Conservation (phyloP, 2,329 filamentous ascomycete genomes). For the Colletotrichum coccodes region DNA sequence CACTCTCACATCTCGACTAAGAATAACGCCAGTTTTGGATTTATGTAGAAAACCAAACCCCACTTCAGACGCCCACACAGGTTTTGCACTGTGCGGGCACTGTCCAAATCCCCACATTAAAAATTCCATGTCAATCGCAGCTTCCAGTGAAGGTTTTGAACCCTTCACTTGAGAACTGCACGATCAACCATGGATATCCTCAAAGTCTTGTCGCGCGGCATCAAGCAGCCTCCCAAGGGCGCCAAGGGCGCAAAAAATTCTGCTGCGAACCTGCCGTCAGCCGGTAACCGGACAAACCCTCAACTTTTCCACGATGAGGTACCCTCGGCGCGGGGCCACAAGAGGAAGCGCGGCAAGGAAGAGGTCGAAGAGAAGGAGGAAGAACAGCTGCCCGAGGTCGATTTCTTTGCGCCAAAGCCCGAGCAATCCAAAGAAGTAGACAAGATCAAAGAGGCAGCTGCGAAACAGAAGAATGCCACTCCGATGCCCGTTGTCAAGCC, state of each 20-base stretch:
- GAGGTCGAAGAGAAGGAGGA: constrained; percentile 43
- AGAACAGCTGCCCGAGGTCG: constrained; percentile 56
- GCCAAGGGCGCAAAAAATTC: constrained; percentile 42
- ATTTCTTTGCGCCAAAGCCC: constrained; percentile 68
- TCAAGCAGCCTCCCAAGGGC: constrained; percentile 62
- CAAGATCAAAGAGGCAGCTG: constrained; percentile 35
- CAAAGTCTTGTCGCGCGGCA: constrained; percentile 77
- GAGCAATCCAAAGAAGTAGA: constrained; percentile 34
- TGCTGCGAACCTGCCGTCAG: constrained; percentile 67
- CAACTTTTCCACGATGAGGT: constrained; percentile 74
- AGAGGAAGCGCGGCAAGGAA: constrained; percentile 62
- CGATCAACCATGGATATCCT: constrained; percentile 73
- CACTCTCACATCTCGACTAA: constrained; percentile 34
- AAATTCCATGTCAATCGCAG: constrained; percentile 25
- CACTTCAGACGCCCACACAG: neutral
- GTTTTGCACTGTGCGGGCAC: constrained; percentile 11
- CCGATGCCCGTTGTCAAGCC: constrained; percentile 41
- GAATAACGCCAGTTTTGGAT: too few relatives aligned
- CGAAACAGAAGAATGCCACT: constrained; percentile 37
- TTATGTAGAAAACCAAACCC: too few relatives aligned
- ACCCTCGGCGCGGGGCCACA: constrained; percentile 54
- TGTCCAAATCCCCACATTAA: constrained; percentile 20
- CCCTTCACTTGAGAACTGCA: neutral
- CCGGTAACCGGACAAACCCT: constrained; percentile 71
- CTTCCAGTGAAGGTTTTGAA: neutral